Base-by-base conservation (phyloP, 345 rosid species). In the Eucalyptus virginea region DNA sequence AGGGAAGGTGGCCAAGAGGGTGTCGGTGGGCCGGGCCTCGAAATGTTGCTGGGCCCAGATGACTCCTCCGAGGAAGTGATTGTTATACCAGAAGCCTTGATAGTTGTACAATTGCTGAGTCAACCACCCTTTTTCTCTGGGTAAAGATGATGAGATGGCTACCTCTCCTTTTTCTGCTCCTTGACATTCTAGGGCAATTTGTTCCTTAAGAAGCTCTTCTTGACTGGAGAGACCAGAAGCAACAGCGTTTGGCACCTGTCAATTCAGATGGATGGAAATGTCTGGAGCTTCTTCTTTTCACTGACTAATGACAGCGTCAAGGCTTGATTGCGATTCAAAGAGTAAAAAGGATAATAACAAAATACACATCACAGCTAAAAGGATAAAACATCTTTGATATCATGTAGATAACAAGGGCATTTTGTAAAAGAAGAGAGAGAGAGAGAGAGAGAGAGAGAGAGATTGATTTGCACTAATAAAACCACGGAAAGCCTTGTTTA, bases 51-150 rank as follows among this genome's bases (percentile, higher is more conserved):
- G 89, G 26, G 88, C 89, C 87, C 81, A 77, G 10, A 90, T 30
- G 14, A 89, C 87, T 13, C 91, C 90, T 87, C 24, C 28, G 3
- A 92, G 89, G 86, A 89, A 47, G 32, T 69, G 86, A 11, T 34
- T 44, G 50, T 28, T 80, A 62, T 88, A 89, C 93, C 92, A 92
- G 54, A 92, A 90, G 24, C 89, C 91, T 54, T 91, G 58, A 42
- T 51, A 85, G 28, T 87, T 34, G 87, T 88, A 67, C 30, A 92
- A 86, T 77, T 89, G 80, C 42, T 87, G 77, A 26, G 89, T 89
- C 52, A 51, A 18, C 52, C 89, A 89, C 23, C 92, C 90, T 32
- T 89, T 89, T 30, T 51, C 89, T 51, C 37, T 86, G 17, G 90
- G 89, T 24, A 89, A 80, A n/a, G 62, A 58, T 30, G 67, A 49